Evolutionary conservation across 345 rosid species (phyloP), one percentile per base, ranked within the genome.

Genomic region (Lagerstroemia speciosa): DNA sequence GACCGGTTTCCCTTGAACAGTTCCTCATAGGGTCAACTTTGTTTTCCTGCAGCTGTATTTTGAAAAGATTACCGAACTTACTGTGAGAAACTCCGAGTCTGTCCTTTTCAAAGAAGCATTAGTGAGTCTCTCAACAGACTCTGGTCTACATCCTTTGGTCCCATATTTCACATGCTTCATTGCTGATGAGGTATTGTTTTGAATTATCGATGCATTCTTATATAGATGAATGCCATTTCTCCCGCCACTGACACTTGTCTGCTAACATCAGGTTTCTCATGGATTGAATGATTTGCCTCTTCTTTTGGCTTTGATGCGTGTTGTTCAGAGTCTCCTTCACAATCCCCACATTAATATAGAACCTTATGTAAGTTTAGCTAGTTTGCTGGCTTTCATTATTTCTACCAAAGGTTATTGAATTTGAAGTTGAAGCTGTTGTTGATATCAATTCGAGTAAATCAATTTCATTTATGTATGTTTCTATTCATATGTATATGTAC

Each of bases 81-180:
- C 91, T 34, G 64, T 88, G 79, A 89, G 88, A 57, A 88, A 83
- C 78, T 85, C 96, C 29, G 88, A 88, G 74, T 80, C 95, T 66
- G 67, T 61, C 62, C 92, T 91, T 66, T 91, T 91, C 75, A 91
- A 89, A 80, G 85, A 91, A 81, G 99, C 96, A 37, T 84, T 94
- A 81, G 84, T 78, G 76, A 94, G 99, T 78, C 81, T 94, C 82
- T 87, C 99, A 50, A 89, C 96, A 36, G 98, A 91, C 82, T 88
- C 98, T 10, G 99, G 99, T 68, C 88, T 91, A 68, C 99, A 94
- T 83, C 97, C 96, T n/a, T 72, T 94, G 72, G 90, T 91, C 81
- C 99, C 99, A 63, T 94, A 94, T 82, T 94, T 91, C 77, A 91
- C 97, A 68, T 85, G 77, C 79, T 94, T 94, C 73, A 74, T 91